Conservation (phyloP, 1,284 basidiomycete species). For the Ustilago curta region DNA sequence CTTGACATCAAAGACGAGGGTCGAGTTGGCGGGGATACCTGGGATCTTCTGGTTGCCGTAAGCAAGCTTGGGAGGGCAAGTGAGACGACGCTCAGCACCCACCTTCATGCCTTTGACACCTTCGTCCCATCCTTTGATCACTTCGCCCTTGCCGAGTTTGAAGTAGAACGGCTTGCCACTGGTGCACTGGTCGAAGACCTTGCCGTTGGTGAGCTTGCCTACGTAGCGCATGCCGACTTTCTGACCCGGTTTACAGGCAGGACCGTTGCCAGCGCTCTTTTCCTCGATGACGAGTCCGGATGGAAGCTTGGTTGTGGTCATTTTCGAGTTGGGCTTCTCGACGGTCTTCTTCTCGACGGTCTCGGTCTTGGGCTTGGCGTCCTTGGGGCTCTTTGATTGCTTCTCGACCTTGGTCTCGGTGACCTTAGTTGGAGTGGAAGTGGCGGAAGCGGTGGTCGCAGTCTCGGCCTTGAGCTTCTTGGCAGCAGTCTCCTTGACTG, state of each 20-base stretch:
- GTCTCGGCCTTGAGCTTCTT: constrained; percentile 77
- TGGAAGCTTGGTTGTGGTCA: constrained; percentile 73
- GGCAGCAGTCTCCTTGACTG: constrained; percentile 67
- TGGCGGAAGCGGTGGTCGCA: constrained; percentile 63
- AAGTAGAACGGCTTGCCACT: constrained; percentile 90
- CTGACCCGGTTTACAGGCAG: constrained; percentile 85
- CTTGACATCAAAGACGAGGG: constrained; percentile 74
- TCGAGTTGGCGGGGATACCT: constrained; percentile 73
- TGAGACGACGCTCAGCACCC: constrained; percentile 87
- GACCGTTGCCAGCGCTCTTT: constrained; percentile 81
- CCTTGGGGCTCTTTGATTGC: constrained; percentile 51
- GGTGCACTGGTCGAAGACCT: constrained; percentile 88
- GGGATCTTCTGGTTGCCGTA: constrained; percentile 73
- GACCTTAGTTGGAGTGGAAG: constrained; percentile 68
- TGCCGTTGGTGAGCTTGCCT: constrained; percentile 86
- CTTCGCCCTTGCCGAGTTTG: constrained; percentile 86
- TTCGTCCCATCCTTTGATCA: constrained; percentile 90
- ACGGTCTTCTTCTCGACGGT: constrained; percentile 56
- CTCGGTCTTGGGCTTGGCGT: constrained; percentile 46
- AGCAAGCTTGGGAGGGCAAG: constrained; percentile 76
- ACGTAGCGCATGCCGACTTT: constrained; percentile 88
- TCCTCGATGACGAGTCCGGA: constrained; percentile 85
- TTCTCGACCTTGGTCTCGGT: constrained; percentile 70
- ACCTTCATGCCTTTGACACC: constrained; percentile 91
- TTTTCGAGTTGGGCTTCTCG: constrained; percentile 39